Base-by-base conservation (phyloP, 1,139 yeast species). In the Nakaseomyces uthaithaninus region DNA sequence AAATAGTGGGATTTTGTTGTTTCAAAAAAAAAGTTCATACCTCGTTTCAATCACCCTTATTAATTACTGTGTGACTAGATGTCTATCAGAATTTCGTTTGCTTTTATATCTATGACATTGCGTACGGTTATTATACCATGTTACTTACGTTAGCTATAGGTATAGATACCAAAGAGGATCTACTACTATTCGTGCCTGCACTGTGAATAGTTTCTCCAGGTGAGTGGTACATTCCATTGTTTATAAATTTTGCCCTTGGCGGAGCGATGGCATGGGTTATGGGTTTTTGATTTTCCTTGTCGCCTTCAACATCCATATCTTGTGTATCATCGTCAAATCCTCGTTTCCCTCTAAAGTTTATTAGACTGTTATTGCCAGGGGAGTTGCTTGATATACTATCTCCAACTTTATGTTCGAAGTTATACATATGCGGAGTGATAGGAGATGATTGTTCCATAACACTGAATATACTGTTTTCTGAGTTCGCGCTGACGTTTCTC, bases 401-500 rank as follows among this genome's bases (percentile, higher is more conserved):
- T 14, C 26, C 12, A 11, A 23, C 19, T n/a, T 40, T 27, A n/a
- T 50, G 53, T 25, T 46, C 43, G 38, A 53, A 53, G 12, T 51
- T 45, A 39, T 53, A 52, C 50, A 53, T 43, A 16, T 51, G 50
- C 20, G 58, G 58, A 2, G 59, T 54, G 7, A 54, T 46, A 19
- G 59, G 59, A 3, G 59, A 54, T 18, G 50, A 48, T 24, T 42
- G 49, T 3, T 49, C 51, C 34, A 45, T 49, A 11, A 45, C 43
- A 39, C 58, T 53, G 40, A 54, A 54, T 18, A 54, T 45, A 23
- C 55, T 51, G 28, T 48, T 53, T 19, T 54, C 59, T 8, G 59
- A 54, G 35, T 48, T 44, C 2, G 53, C 49, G 27, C 54, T 48
- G 6, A 45, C 43, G 25, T 54, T 50, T 43, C 61, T 54, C 47